phyloP scores from a whole-genome alignment of 2,329 filamentous ascomycete genomes.

The Colletotrichum orchidophilum region DNA sequence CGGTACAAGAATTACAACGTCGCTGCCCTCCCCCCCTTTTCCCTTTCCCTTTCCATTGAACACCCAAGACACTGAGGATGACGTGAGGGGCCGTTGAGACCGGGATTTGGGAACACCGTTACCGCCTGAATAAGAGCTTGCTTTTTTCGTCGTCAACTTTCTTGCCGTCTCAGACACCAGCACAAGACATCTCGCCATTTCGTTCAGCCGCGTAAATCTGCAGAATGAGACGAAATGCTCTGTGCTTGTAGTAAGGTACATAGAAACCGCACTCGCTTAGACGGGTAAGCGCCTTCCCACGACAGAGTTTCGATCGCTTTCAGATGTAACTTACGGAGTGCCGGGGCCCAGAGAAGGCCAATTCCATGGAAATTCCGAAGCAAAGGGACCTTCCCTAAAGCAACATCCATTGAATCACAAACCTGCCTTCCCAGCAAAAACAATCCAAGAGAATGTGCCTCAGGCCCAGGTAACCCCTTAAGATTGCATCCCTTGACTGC shows the following conservation, averaged over 20 bases:
- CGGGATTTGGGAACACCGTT: neutral
- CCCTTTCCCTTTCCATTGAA: neutral
- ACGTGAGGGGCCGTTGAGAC: neutral
- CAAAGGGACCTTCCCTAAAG: slow-evolving; percentile 13
- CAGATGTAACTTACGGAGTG: slow-evolving; percentile 8
- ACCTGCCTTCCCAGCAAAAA: neutral
- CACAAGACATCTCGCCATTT: neutral
- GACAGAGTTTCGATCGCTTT: neutral
- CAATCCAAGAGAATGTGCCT: neutral
- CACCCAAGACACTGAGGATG: neutral
- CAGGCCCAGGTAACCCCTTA: neutral
- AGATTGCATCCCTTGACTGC: slow-evolving; percentile 16
- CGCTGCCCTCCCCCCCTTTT: neutral
- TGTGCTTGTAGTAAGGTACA: neutral
- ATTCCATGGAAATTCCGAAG: neutral
- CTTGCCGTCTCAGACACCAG: neutral
- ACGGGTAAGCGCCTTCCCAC: neutral
- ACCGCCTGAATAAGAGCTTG: slow-evolving; percentile 17
- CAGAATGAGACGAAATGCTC: neutral
- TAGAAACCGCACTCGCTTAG: neutral
- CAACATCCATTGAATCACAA: slow-evolving; percentile 10
- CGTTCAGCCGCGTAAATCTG: neutral
- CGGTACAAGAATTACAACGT: slow-evolving; percentile 8
- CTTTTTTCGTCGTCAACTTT: neutral
- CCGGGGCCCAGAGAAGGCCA: neutral